Conservation (phyloP, 163 green algal species). For the Scenedesmus sp. region DNA sequence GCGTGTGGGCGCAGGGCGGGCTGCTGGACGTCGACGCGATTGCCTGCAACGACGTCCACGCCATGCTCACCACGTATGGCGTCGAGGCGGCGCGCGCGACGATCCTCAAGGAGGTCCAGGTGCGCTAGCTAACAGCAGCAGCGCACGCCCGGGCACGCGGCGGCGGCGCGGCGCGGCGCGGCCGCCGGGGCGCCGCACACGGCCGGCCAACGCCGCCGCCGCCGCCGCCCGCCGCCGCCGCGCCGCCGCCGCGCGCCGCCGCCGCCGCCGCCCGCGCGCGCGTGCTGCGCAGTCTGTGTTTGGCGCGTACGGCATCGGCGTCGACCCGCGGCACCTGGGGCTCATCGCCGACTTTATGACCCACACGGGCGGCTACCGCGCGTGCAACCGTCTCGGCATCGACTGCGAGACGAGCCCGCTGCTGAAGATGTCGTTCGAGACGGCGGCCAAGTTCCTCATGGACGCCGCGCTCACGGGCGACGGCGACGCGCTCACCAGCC, state of each 20-base stretch:
- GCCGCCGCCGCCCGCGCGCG: too few species aligned
- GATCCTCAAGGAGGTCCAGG: constrained; percentile 65
- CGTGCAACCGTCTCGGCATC: constrained; percentile 94
- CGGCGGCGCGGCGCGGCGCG: too few species aligned
- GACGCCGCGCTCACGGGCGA: constrained; percentile 79
- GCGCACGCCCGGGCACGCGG: too few species aligned
- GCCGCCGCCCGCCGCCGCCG: too few species aligned
- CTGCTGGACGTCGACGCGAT: constrained; percentile 22
- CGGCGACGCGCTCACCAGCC: constrained; percentile 75
- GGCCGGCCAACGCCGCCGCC: too few species aligned
- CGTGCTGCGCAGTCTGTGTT: constrained; percentile 76
- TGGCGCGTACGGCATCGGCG: constrained; percentile 95
- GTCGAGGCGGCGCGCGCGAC: constrained; percentile 83
- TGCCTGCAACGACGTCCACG: constrained; percentile 87
- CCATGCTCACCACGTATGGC: constrained; percentile 81
- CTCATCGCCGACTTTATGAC: constrained; percentile 99
- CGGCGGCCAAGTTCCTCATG: constrained; percentile 84
- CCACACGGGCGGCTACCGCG: constrained; percentile 89
- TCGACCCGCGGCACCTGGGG: constrained; percentile 91
- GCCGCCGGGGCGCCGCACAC: too few species aligned
- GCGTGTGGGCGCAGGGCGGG: constrained; percentile 55
- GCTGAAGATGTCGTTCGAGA: constrained; percentile 95
- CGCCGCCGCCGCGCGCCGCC: too few species aligned
- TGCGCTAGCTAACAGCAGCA: too few species aligned
- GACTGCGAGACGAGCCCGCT: constrained; percentile 89